Percentiles rank a stretch among this genome's conserved stretches.
Evolutionary conservation across 768 basidiomycete species (phyloP).

Genomic region (Russula foetens): DNA sequence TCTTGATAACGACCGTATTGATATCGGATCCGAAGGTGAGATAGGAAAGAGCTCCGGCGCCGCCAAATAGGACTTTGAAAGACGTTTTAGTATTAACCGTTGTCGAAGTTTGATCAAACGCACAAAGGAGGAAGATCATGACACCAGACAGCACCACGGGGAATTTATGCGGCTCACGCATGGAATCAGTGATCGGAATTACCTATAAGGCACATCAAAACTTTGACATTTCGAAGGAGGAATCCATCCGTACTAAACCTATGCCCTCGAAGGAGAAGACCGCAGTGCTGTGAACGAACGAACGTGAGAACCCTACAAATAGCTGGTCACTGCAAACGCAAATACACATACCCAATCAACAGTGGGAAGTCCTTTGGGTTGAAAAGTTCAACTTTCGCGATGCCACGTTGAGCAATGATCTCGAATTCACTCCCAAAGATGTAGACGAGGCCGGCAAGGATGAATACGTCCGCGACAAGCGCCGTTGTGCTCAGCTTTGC

Average conservation of each 20-base stretch:
- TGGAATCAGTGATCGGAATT: conserved; percentile 95
- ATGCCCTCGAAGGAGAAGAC: conserved; percentile 99
- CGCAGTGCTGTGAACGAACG: conserved; percentile 58
- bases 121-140: conserved; percentile 78
- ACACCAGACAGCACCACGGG: conserved; percentile 81
- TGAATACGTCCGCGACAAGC: conserved; percentile 90
- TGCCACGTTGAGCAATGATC: conserved; percentile 57
- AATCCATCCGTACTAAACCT: conserved; percentile 55
- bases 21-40: conserved; percentile 80
- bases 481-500: conserved; percentile 91
- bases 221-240: not conserved
- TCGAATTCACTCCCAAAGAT: conserved; percentile 81
- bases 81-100: not conserved
- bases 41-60: conserved; percentile 81
- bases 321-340: not conserved
- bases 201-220: conserved; percentile 36
- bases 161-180: conserved; percentile 93
- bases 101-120: conserved; percentile 20
- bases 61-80: conserved; percentile 68
- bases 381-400: conserved; percentile 78
- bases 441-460: conserved; percentile 79
- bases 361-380: conserved; percentile 86
- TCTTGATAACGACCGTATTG: conserved; percentile 91
- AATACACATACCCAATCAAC: conserved; percentile 66
- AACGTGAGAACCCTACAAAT: not conserved